Evolutionary conservation across 805 yeast genomes (phyloP), one percentile per base, ranked within the genome.

Genomic region (Candida berthetii): DNA sequence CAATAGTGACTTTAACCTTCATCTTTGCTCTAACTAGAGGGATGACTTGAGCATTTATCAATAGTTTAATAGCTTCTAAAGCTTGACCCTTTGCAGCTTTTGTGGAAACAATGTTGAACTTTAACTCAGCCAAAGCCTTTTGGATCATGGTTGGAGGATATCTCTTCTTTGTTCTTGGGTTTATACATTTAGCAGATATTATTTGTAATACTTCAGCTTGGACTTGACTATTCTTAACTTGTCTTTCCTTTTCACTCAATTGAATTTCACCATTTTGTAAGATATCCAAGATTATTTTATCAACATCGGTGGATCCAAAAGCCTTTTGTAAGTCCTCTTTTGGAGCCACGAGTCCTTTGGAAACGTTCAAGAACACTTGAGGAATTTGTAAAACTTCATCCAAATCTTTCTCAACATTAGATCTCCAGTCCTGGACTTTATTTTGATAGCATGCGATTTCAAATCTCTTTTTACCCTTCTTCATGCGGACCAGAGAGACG

Each of bases 361-460:
- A 87, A 0, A 90, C 98, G 56, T 93, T 93, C 29, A 79, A 60
- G 55, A 93, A 93, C 1, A 93, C 95, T 60, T 85, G 96, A n/a
- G 89, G 96, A 40, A 93, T 88, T 60, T 93, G 99, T 31, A 93
- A 68, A 3, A 93, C 99, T 58, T 93, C 99, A 65, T 93, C 98
- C 8, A 93, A 61, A 58, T 93, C 96, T 51, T 87, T 91, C 57
- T 93, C 99, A 59, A 86, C 80, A 44, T 84, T 85, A 46, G 77
- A 74, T 52, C 97, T 72, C 79, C 89, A 93, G 61, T 93, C 99
- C 60, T 91, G 98, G 5, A 93, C 96, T 58, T 93, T 93, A 55
- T 93, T 93, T 57, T 87, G 96, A 61, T 93, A 93, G 57, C 99
- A 93, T 0, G 98, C 98, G 36, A 93, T 76, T 62, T 93, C 99